Evolutionary conservation across 176 grass and related monocot genomes (phyloP).

Genomic region (Aegilops longissima): DNA sequence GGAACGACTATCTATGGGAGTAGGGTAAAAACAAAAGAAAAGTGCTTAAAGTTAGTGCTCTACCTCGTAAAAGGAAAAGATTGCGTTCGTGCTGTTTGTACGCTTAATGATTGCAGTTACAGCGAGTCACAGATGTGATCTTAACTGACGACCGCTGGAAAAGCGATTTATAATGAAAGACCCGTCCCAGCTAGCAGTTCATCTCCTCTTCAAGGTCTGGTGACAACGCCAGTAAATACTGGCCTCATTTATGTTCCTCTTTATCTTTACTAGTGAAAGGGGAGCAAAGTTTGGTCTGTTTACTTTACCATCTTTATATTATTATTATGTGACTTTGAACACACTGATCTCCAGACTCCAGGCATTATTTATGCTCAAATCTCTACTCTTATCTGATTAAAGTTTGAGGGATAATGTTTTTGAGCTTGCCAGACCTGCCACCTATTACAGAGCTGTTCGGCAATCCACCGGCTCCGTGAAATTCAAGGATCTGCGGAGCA

Average conservation of each 20-base stretch:
- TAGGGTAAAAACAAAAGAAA: neutral
- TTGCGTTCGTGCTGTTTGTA: neutral
- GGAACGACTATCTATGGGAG: neutral
- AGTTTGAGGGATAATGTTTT: neutral
- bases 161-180: neutral
- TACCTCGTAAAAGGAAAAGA: neutral
- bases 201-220: neutral
- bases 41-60: neutral
- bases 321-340: neutral
- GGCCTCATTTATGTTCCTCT: no score
- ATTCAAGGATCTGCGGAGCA: no score
- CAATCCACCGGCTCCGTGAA: no score
- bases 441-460: neutral
- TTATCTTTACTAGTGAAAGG: neutral
- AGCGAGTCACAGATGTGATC: no score
- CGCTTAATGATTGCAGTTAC: neutral
- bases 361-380: no score
- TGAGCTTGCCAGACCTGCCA: neutral
- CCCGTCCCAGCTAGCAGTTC: neutral
- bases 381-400: neutral
- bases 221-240: neutral
- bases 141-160: neutral
- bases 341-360: no score
- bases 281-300: neutral
- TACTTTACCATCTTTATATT: neutral